Evolutionary conservation across 768 basidiomycete species (phyloP).

Genomic region (Suillus hirtellus): DNA sequence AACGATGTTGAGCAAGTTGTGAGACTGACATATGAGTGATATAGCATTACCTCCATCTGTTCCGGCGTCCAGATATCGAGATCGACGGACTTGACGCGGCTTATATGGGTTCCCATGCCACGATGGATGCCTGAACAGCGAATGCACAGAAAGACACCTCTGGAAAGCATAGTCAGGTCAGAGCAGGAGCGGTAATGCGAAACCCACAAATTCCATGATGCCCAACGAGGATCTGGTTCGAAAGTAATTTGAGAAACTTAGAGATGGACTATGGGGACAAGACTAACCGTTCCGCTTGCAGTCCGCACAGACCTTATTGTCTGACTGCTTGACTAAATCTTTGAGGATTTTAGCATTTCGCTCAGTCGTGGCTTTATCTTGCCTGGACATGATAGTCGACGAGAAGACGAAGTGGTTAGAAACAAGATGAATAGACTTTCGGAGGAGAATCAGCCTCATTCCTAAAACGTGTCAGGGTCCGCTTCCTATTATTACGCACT

Average conservation of each 20-base stretch:
- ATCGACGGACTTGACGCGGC: conserved; percentile 96
- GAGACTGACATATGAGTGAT: background rate
- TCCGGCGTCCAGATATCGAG: conserved; percentile 97
- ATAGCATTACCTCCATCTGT: conserved; percentile 80
- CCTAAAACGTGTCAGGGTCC: conserved; percentile 9
- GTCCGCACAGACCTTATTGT: conserved; percentile 94
- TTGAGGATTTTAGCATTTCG: conserved; percentile 74
- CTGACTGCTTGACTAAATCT: conserved; percentile 83
- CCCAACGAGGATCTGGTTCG: conserved; percentile 89
- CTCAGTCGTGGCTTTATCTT: conserved; percentile 88
- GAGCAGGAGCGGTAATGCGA: background rate
- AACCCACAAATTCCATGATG: conserved; percentile 91
- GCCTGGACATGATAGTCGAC: conserved; percentile 41
- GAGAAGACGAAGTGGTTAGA: conserved; percentile 9
- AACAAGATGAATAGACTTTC: conserved; percentile 9
- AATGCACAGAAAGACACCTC: conserved; percentile 94
- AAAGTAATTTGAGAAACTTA: conserved; percentile 1
- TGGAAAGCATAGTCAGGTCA: conserved; percentile 29
- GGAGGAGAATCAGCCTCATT: conserved; percentile 9
- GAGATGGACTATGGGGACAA: conserved; percentile 4
- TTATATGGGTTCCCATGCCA: conserved; percentile 98
- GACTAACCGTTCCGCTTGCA: conserved; percentile 91
- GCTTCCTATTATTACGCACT: conserved; percentile 8
- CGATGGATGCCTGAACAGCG: conserved; percentile 97
- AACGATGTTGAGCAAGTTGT: conserved; percentile 8